Evolutionary conservation across 1,284 basidiomycete genomes (phyloP), one percentile per base, ranked within the genome.

Genomic region (Trichosporon sp.): DNA sequence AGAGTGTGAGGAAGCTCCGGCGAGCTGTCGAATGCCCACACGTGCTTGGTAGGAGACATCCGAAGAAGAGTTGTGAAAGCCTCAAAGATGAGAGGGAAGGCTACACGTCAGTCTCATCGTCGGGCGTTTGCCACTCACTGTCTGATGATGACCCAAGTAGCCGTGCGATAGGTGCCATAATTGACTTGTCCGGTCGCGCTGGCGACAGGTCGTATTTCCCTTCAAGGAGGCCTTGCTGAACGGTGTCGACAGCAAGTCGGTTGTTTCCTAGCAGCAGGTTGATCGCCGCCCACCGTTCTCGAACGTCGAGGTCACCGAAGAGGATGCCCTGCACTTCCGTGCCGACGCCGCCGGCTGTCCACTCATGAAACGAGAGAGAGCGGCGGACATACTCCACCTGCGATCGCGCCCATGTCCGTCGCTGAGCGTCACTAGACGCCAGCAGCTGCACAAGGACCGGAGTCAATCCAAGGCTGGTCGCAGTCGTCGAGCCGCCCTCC

Each of bases 1-100:
- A 92, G 86, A 47, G 90, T 86, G 72, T 89, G 87, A 1, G 92
- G 89, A 9, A 81, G 75, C 38, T 83, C 81, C 2, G 81, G 75
- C 0, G 81, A 81, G 2, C 73, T 84, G 77, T 92, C 89, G 44
- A 86, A 88, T 23, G 83, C 77, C 93, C 93, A 95, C 15, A 91
- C 78, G 15, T 85, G 60, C 86, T 87, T 75, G 86, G 87, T 66
- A 87, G 83, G 70, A 88, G 84, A 69, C 87, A 83, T 21, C 85
- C 79, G 72, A 88, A 89, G 73, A 85, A 90, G 34, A 1, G 67
- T 31, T 11, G 74, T 67, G 66, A 83, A 80, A 60, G 74, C 72
- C 67, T 85, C 86, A 13, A 95, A 81, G 58, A 93, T 84, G 65
- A 87, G 82, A 13, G 81, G 70, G 74, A 93, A 91, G 65, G 91